phyloP scores from a whole-genome alignment of 2,329 filamentous ascomycete genomes.

The Aotearoamyces nothofagi region DNA sequence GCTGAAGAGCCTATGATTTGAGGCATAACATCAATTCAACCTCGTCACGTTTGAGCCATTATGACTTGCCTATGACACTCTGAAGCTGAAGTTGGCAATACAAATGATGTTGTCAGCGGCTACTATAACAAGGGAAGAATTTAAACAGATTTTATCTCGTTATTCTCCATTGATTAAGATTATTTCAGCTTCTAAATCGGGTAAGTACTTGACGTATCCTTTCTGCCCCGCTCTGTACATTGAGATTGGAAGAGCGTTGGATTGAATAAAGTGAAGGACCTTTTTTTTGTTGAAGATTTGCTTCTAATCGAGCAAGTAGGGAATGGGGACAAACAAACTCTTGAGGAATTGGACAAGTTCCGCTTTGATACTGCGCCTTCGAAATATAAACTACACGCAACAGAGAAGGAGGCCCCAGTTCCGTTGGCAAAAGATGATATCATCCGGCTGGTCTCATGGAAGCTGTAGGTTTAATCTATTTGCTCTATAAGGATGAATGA shows the following conservation, averaged over 20 bases:
- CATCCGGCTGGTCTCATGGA: conserved; percentile 51
- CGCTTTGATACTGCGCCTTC: conserved; percentile 39
- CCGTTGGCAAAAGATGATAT: conserved; percentile 41
- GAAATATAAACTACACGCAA: conserved; percentile 23
- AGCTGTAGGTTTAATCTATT: conserved; percentile 37
- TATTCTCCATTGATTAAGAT: not conserved
- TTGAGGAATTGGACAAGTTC: conserved; percentile 42
- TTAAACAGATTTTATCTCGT: not conserved
- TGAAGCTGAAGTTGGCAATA: too few species aligned
- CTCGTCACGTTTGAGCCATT: too few species aligned
- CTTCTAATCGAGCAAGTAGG: too few species aligned
- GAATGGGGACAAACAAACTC: conserved; percentile 12
- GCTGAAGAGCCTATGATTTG: too few species aligned
- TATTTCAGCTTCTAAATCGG: too few species aligned
- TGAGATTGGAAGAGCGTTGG: too few species aligned
- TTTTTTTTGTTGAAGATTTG: too few species aligned
- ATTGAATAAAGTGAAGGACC: too few species aligned
- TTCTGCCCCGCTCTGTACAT: too few species aligned
- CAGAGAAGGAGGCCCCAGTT: conserved; percentile 16
- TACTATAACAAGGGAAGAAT: not conserved
- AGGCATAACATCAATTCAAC: too few species aligned
- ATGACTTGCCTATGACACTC: too few species aligned
- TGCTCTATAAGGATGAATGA: not conserved
- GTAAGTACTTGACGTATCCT: too few species aligned
- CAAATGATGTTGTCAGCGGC: not conserved